These are phyloP conservation scores for Nannochloropsis oceanica DNA, from an alignment of 108 stramenopile genomes.

Conservation along the genomic window DNA sequence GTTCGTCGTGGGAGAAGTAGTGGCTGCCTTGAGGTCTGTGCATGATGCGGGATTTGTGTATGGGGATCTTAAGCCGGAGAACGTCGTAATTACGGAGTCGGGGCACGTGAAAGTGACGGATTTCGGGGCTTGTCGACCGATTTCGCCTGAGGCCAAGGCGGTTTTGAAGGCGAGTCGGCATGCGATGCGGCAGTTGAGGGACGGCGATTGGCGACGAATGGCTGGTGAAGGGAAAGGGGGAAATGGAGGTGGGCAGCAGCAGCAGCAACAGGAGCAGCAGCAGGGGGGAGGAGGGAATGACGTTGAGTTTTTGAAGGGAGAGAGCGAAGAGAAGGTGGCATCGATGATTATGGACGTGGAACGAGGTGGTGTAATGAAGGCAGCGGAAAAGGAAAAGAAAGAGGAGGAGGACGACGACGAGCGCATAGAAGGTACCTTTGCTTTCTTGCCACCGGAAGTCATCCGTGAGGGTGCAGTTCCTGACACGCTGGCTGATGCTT, in stretches of 20 bases:
- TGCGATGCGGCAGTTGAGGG: slow-evolving; percentile 50
- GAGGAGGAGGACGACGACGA: slow-evolving; percentile 43
- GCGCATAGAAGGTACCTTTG: slow-evolving; percentile 86
- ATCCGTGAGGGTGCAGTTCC: slow-evolving; percentile 54
- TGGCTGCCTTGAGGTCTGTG: slow-evolving; percentile 68
- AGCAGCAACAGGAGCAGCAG: not conserved
- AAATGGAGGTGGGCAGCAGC: not conserved
- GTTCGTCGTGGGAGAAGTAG: slow-evolving; percentile 73
- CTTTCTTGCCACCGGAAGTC: slow-evolving; percentile 91
- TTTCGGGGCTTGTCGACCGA: slow-evolving; percentile 80
- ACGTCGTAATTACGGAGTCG: slow-evolving; percentile 75
- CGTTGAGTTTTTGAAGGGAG: not conserved
- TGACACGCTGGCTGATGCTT: slow-evolving; percentile 63
- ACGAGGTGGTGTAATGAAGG: not conserved
- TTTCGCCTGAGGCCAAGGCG: slow-evolving; percentile 49
- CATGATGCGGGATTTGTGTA: slow-evolving; percentile 47
- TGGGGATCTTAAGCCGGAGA: slow-evolving; percentile 84
- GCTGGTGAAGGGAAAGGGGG: not conserved
- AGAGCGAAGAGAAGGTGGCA: not conserved
- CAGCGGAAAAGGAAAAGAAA: slow-evolving; percentile 11
- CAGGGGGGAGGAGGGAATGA: not conserved
- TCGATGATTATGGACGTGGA: not conserved
- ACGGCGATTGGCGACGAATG: slow-evolving; percentile 68
- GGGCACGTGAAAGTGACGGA: slow-evolving; percentile 92
- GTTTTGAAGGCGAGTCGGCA: slow-evolving; percentile 41